These are phyloP conservation scores for Suillus alpinus DNA, from an alignment of 768 basidiomycete species.

Conservation along the genomic window DNA sequence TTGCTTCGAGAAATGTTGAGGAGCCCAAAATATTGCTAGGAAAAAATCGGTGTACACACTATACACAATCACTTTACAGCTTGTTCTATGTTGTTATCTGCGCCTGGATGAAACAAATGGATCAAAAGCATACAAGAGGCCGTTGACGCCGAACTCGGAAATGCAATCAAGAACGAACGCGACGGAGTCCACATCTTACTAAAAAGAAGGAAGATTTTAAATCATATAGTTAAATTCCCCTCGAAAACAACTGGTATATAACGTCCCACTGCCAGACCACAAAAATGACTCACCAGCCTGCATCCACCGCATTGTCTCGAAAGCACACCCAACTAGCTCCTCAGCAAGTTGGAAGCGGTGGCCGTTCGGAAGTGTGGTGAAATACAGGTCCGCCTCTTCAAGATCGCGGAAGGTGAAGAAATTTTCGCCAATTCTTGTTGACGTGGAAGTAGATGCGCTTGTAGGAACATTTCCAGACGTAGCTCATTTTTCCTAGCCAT, in stretches of 20 bases:
- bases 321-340: constrained; percentile 65
- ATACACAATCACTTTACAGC: too few species aligned
- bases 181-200: background rate
- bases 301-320: constrained; percentile 83
- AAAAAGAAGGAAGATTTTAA: background rate
- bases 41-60: background rate
- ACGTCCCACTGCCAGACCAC: constrained; percentile 55
- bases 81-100: background rate
- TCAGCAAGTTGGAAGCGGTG: constrained; percentile 68
- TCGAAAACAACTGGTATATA: constrained; percentile 64
- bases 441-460: constrained; percentile 43
- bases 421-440: constrained; percentile 73
- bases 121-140: background rate
- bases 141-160: background rate
- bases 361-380: constrained; percentile 64
- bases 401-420: constrained; percentile 81
- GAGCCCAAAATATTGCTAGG: background rate
- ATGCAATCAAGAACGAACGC: background rate
- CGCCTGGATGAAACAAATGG: background rate
- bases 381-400: constrained; percentile 87
- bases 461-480: constrained; percentile 51
- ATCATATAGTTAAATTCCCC: constrained; percentile 59
- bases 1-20: background rate
- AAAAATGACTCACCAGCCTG: constrained; percentile 74
- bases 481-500: constrained; percentile 8